Conservation (phyloP, 75 land plant genomes). For the Chamaecyparis obtusa region DNA sequence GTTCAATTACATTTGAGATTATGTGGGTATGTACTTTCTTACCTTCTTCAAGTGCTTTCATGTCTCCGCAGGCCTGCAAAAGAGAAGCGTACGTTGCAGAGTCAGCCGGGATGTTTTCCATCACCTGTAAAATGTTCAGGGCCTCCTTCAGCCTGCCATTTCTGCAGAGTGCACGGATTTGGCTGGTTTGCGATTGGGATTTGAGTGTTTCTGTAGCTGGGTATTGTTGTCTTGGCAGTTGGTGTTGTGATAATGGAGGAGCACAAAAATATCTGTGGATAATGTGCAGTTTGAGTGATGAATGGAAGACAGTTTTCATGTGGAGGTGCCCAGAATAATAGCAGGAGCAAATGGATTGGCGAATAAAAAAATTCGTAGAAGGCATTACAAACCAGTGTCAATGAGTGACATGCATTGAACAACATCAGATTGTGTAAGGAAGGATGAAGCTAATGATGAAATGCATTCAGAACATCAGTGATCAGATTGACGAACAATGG, state of each 20-base stretch:
- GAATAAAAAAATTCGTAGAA: background rate
- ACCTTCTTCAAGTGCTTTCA: slow-evolving; percentile 29
- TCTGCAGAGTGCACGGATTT: slow-evolving; percentile 2
- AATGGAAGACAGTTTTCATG: background rate
- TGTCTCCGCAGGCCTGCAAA: slow-evolving; percentile 43
- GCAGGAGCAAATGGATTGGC: background rate
- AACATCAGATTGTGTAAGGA: too few species aligned
- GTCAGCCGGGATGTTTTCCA: background rate
- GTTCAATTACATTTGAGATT: slow-evolving; percentile 24
- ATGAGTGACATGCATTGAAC: too few species aligned
- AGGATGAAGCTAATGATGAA: too few species aligned
- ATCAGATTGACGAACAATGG: too few species aligned
- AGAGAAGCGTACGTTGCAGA: slow-evolving; percentile 42
- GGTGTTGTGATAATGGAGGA: background rate
- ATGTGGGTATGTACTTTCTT: slow-evolving; percentile 35
- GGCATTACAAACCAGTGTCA: background rate
- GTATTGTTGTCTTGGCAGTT: background rate
- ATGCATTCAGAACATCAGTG: too few species aligned
- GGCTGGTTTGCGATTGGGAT: background rate
- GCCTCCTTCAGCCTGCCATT: background rate
- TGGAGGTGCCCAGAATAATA: background rate
- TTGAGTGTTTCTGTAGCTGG: background rate
- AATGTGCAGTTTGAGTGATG: background rate
- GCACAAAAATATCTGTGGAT: background rate
- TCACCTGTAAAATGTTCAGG: background rate